Percentiles rank a stretch among this genome's conserved stretches.
Conservation (phyloP, 306 rosid genomes). For the Purshia tridentata region DNA sequence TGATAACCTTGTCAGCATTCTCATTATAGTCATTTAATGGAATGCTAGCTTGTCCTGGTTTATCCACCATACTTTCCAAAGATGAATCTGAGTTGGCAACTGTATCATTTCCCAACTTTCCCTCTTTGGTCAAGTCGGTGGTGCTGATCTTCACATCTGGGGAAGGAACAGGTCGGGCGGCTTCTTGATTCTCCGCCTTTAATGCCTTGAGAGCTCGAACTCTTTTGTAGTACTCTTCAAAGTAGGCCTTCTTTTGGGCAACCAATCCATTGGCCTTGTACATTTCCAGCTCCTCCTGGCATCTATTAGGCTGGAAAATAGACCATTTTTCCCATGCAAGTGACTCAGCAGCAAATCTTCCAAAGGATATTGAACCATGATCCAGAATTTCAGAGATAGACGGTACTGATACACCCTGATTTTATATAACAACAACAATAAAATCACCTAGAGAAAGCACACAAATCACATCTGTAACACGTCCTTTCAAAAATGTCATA, state of each 20-base stretch:
- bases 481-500: not conserved
- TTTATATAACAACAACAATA: not conserved
- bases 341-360: conserved; percentile 34
- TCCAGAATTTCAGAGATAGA: conserved; percentile 24
- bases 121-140: not conserved
- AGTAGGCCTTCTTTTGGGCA: conserved; percentile 41
- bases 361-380: conserved; percentile 39
- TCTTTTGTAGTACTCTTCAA: conserved; percentile 34
- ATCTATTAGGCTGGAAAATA: conserved; percentile 31
- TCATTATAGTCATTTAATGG: not conserved
- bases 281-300: conserved; percentile 41
- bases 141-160: not conserved
- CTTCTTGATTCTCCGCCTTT: conserved; percentile 20
- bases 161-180: not conserved
- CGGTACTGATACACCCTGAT: conserved; percentile 11
- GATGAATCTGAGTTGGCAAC: conserved; percentile 4
- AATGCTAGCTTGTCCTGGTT: not conserved
- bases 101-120: conserved; percentile 5
- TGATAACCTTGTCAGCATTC: not conserved
- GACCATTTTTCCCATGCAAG: conserved; percentile 44
- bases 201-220: conserved; percentile 27
- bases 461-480: not conserved
- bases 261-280: conserved; percentile 39
- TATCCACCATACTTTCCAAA: not conserved
- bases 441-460: not conserved